Evolutionary conservation across 306 rosid species (phyloP), one percentile per base, ranked within the genome.

Genomic region (Hippophae gyantsensis): DNA sequence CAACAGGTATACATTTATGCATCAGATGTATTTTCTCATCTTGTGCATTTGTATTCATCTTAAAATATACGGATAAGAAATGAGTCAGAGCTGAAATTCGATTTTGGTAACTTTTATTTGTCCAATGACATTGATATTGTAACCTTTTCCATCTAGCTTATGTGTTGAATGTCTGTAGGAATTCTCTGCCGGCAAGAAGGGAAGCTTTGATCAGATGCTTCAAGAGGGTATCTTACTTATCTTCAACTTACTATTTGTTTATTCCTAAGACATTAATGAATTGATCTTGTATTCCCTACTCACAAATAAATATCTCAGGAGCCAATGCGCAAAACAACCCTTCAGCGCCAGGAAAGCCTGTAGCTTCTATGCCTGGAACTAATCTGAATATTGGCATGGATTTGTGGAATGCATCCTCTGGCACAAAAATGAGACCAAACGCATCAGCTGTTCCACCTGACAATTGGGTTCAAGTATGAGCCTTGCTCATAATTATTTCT

Each of bases 331-430:
- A 84, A 63, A 83, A 75, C 72, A 83, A 48, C 76, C 71, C 81
- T 56, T 69, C 79, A 56, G 86, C 71, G 58, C 80, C 90, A 38
- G 95, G 93, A 66, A 82, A 86, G 64, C 85, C 92, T 54, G 80
- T 70, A 49, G 79, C 48, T 52, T 69, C 89, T 41, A 61, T 76
- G 73, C 78, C 92, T 60, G 89, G 74, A 13, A 84, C 99, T 59
- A 86, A 86, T 79, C 85, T 88, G 71, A 93, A 88, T 73, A 86
- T 93, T 1, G 94, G 97, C 68, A 93, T 93, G 95, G 97, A 93
- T 73, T 77, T 93, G 40, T 88, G 99, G 99, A 88, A 86, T 73
- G 74, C 86, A 25, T 64, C 89, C 54, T 47, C 82, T 62, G 87
- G 76, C 60, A 75, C 79, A 27, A 88, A 92, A 76, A 57, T 77